Percentiles rank a stretch among this genome's conserved stretches.
These are phyloP conservation scores for Paraglomus brasilianum DNA, from an alignment of 192 early-diverging fungal species.

Conservation along the genomic window DNA sequence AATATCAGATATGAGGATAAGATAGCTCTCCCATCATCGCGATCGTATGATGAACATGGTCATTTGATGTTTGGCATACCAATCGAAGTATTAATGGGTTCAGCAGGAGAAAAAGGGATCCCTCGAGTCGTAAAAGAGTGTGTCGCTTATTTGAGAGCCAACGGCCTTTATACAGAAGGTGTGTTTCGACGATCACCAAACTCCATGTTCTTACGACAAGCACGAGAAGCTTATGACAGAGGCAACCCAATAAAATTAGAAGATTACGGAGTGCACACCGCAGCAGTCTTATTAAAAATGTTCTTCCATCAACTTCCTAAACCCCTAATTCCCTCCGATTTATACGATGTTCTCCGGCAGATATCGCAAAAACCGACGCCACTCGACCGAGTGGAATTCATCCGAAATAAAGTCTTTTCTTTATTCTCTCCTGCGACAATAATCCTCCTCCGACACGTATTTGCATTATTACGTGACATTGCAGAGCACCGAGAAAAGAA, in stretches of 20 bases:
- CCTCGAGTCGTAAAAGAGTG: conserved; percentile 75
- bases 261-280: conserved; percentile 74
- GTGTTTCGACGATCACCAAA: conserved; percentile 85
- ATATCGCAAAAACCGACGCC: conserved; percentile 18
- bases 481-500: conserved; percentile 66
- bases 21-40: conserved; percentile 41
- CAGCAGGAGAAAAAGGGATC: conserved; percentile 68
- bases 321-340: conserved; percentile 63
- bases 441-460: conserved; percentile 61
- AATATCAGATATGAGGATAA: conserved; percentile 44
- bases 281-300: conserved; percentile 79
- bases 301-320: conserved; percentile 81
- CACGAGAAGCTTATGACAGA: conserved; percentile 58
- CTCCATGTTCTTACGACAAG: conserved; percentile 63
- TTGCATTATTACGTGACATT: conserved; percentile 68
- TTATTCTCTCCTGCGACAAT: conserved; percentile 51
- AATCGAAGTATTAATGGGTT: conserved; percentile 73
- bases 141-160: conserved; percentile 62
- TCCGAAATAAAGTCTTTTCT: conserved; percentile 35
- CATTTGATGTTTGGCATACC: conserved; percentile 71
- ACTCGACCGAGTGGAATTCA: conserved; percentile 47
- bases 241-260: conserved; percentile 57
- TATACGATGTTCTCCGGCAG: conserved; percentile 56
- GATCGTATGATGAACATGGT: conserved; percentile 33
- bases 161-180: conserved; percentile 79